Base-by-base conservation (phyloP, 2,329 filamentous ascomycete genomes). In the Alternaria novae-zelandiae region DNA sequence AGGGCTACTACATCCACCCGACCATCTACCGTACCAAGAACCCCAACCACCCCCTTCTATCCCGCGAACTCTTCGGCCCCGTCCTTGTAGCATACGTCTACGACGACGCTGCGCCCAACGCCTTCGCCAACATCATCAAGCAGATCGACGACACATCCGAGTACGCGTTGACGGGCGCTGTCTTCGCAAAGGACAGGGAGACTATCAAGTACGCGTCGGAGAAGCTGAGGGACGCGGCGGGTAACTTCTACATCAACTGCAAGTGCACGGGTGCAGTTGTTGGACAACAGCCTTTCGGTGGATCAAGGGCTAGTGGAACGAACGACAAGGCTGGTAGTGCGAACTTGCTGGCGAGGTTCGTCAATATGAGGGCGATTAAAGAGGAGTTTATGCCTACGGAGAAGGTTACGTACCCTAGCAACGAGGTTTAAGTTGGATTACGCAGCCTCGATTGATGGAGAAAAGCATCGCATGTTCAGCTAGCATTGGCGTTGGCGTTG, bases 221-320 rank as follows among this genome's bases (percentile, higher is more conserved):
- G 70, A 86, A 85, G 64, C 84, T 95, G 57, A 85, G 91, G 68
- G 89, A 94, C 76, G 83, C 90, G 0, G 91, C 92, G 0, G 92
- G 92, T 45, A 95, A 95, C 83, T 94, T 94, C 79, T 95, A 95
- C 82, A 86, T 95, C 81, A 95, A 94, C 83, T 91, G 90, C 84
- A 94, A 94, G 86, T 90, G 83, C 64, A 88, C 86, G 3, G 86
- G 78, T 30, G 80, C 82, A 7, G 82, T 83, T 23, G 83, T 85
- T 36, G 83, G 82, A 13, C 83, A 85, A 72, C 83, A 85, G 69
- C 82, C 83, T 4, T 85, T 85, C 65, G 86, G 86, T 61, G 86
- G 86, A 43, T 85, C 84, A n/a, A 80, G 86, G 62, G 84, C 85
- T 13, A 85, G 82, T 54, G 86, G 86, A 11, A 88, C 86, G 21